These are phyloP conservation scores for Basipetospora chlamydospora DNA, from an alignment of 2,329 filamentous ascomycete species.

Conservation along the genomic window DNA sequence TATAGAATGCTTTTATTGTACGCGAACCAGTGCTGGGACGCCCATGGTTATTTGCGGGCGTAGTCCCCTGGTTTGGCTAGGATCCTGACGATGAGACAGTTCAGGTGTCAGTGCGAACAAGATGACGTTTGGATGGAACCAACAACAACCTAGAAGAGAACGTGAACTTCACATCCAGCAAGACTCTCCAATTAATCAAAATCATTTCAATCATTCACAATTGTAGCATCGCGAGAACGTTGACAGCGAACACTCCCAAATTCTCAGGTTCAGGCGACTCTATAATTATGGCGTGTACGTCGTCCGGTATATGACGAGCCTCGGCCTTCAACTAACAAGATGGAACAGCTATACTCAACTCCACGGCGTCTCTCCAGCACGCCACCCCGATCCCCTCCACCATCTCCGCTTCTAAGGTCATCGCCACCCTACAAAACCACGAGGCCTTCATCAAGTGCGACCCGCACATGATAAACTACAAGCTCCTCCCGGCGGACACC, in stretches of 20 bases:
- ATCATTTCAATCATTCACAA: too few species aligned
- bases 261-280: too few species aligned
- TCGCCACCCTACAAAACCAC: conserved; percentile 35
- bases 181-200: too few species aligned
- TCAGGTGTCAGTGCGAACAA: conserved; percentile 2
- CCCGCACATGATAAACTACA: conserved; percentile 32
- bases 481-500: conserved; percentile 17
- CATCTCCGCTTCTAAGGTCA: conserved; percentile 18
- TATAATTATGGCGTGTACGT: conserved; percentile 3
- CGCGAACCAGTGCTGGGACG: too few species aligned
- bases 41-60: too few species aligned
- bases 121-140: too few species aligned
- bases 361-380: conserved; percentile 26
- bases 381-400: conserved; percentile 25
- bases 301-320: background rate
- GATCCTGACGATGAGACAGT: conserved; percentile 3
- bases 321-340: background rate
- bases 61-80: too few species aligned
- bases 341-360: conserved; percentile 24
- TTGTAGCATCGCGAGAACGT: too few species aligned
- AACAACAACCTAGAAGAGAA: background rate
- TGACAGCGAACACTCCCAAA: too few species aligned
- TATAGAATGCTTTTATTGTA: too few species aligned
- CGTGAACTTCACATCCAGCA: too few species aligned
- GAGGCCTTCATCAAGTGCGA: conserved; percentile 36